phyloP scores from a whole-genome alignment of 495 filamentous ascomycete species.

The Rostrohypoxylon terebratum region DNA sequence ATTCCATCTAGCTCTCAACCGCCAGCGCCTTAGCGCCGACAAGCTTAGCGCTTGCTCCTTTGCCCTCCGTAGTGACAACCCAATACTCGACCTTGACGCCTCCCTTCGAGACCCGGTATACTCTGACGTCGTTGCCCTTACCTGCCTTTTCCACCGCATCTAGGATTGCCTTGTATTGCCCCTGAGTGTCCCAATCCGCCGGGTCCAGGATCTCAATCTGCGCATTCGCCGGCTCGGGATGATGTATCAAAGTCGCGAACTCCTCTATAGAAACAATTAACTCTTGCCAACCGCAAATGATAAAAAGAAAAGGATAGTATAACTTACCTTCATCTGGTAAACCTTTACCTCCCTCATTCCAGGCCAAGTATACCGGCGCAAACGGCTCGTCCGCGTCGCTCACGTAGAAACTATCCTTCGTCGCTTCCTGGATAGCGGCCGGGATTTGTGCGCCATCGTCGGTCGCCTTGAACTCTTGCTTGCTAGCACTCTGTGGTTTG shows the following conservation, averaged over 20 bases:
- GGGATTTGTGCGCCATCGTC: constrained; percentile 67
- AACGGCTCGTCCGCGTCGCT: constrained; percentile 90
- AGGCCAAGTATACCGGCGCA: constrained; percentile 75
- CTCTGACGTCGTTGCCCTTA: constrained; percentile 71
- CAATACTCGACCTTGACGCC: constrained; percentile 79
- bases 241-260: constrained; percentile 68
- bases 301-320: background rate
- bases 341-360: constrained; percentile 63
- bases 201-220: constrained; percentile 65
- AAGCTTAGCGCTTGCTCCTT: constrained; percentile 63
- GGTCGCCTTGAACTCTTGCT: constrained; percentile 61
- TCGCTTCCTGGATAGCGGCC: constrained; percentile 60
- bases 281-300: background rate
- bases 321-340: constrained; percentile 73
- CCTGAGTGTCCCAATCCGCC: constrained; percentile 71
- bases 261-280: constrained; percentile 56
- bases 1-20: constrained; percentile 75
- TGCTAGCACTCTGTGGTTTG: constrained; percentile 36
- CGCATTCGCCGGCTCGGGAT: constrained; percentile 59
- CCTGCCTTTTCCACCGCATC: constrained; percentile 68
- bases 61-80: constrained; percentile 70
- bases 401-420: constrained; percentile 72
- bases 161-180: constrained; percentile 68
- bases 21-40: constrained; percentile 81
- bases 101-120: constrained; percentile 75